Conservation (phyloP, 2,329 filamentous ascomycete genomes). For the Arthrobotrys conoides region DNA sequence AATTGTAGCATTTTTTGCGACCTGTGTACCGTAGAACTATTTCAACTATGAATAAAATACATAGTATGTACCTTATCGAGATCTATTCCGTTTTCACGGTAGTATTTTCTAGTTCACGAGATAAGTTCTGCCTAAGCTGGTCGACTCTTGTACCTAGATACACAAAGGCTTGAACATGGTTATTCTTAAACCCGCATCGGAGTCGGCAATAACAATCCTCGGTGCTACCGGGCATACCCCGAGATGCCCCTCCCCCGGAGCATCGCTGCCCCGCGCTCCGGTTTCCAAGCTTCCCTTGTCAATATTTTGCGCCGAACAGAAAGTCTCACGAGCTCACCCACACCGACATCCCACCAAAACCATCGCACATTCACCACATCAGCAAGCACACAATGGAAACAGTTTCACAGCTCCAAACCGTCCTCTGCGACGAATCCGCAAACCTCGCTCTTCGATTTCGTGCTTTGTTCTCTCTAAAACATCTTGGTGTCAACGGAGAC, state of each 20-base stretch:
- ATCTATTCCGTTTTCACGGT: background rate
- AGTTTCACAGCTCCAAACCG: slow-evolving; percentile 77
- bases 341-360: background rate
- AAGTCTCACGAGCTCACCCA: slow-evolving; percentile 16
- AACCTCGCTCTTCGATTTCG: slow-evolving; percentile 88
- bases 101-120: too few relatives aligned
- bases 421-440: slow-evolving; percentile 85
- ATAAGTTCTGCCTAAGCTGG: background rate
- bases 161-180: background rate
- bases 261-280: slow-evolving; percentile 40
- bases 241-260: slow-evolving; percentile 45
- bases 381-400: slow-evolving; percentile 52
- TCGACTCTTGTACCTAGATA: too few relatives aligned
- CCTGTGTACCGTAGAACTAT: slow-evolving; percentile 21
- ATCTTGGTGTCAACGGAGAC: slow-evolving; percentile 81
- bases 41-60: background rate
- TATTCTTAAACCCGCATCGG: background rate
- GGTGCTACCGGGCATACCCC: slow-evolving; percentile 4
- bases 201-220: background rate
- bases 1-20: slow-evolving; percentile 32
- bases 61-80: background rate
- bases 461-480: slow-evolving; percentile 96
- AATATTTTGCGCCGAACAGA: slow-evolving; percentile 30
- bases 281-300: slow-evolving; percentile 25
- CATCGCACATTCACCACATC: slow-evolving; percentile 4